A percentile compares a stretch with the other conserved stretches of the same genome.
Evolutionary conservation across 2,329 filamentous ascomycete species (phyloP).

Genomic region (Truncatella angustata): DNA sequence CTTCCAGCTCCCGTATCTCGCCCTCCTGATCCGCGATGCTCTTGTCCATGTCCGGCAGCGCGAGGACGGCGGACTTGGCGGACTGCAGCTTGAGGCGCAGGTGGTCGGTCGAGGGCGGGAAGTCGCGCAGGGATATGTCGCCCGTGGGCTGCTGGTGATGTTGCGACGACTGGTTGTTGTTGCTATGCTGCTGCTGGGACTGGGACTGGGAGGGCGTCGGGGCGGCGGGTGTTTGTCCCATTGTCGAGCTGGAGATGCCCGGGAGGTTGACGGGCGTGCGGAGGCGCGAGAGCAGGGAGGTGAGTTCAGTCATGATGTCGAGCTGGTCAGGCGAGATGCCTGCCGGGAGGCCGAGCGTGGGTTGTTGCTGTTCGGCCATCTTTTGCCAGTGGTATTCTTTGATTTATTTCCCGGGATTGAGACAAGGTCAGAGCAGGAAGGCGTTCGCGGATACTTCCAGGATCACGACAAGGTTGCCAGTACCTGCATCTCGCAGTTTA

Average conservation of each 20-base stretch:
- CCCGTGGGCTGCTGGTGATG: constrained; percentile 22
- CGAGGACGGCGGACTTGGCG: constrained; percentile 64
- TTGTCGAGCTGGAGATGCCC: constrained; percentile 23
- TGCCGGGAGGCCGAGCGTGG: constrained; percentile 50
- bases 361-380: constrained; percentile 14
- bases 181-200: constrained; percentile 18
- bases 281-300: constrained; percentile 73
- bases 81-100: constrained; percentile 83
- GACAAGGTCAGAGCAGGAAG: too few relatives aligned
- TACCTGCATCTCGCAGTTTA: too few relatives aligned
- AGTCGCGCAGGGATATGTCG: constrained; percentile 62
- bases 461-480: too few relatives aligned
- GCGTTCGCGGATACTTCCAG: too few relatives aligned
- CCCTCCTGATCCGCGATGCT: constrained; percentile 66
- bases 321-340: constrained; percentile 79
- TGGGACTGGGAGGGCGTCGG: constrained; percentile 21
- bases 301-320: constrained; percentile 81
- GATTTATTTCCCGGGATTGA: too few relatives aligned
- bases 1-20: constrained; percentile 67
- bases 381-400: too few relatives aligned
- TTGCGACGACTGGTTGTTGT: constrained; percentile 21
- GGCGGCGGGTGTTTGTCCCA: constrained; percentile 33
- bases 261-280: constrained; percentile 45
- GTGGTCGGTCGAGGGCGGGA: constrained; percentile 73
- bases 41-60: constrained; percentile 68